A percentile compares a stretch with the other conserved stretches of the same genome.
These are phyloP conservation scores for Venturia pyrina DNA, from an alignment of 2,329 filamentous ascomycete species.

Conservation along the genomic window DNA sequence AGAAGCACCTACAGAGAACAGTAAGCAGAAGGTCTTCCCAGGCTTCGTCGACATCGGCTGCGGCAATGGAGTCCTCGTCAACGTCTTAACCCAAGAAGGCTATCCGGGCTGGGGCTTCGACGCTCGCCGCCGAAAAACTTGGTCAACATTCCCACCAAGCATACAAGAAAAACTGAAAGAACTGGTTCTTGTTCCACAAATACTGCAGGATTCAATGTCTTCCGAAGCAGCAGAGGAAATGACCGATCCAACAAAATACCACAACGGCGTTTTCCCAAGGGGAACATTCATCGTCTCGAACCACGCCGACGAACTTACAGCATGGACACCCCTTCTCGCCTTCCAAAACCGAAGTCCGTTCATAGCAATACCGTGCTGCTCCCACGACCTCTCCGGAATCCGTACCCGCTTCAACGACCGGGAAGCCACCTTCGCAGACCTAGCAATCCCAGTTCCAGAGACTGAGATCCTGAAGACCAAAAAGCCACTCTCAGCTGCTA, in stretches of 20 bases:
- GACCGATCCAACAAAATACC: constrained; percentile 24
- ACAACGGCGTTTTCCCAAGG: constrained; percentile 56
- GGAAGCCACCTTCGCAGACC: background rate
- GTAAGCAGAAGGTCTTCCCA: constrained; percentile 46
- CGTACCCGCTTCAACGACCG: constrained; percentile 44
- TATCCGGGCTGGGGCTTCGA: constrained; percentile 88
- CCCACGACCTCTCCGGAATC: constrained; percentile 70
- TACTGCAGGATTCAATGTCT: constrained; percentile 19
- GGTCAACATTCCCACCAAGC: constrained; percentile 56
- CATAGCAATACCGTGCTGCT: constrained; percentile 91
- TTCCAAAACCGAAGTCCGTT: constrained; percentile 68
- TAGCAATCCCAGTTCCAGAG: background rate
- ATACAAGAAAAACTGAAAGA: constrained; percentile 45
- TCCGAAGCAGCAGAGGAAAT: background rate
- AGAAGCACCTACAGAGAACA: constrained; percentile 7
- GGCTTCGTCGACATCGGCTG: constrained; percentile 96
- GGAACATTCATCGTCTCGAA: constrained; percentile 93
- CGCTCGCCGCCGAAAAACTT: constrained; percentile 74
- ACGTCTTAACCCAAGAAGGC: constrained; percentile 71
- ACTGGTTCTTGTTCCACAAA: constrained; percentile 49
- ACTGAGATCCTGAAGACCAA: background rate
- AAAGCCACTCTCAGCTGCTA: background rate
- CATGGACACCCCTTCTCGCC: constrained; percentile 88
- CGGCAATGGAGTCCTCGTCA: constrained; percentile 83
- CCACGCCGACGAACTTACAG: constrained; percentile 90